Evolutionary conservation across 2,329 filamentous ascomycete species (phyloP).

Genomic region (Pseudocercospora macadamiae): DNA sequence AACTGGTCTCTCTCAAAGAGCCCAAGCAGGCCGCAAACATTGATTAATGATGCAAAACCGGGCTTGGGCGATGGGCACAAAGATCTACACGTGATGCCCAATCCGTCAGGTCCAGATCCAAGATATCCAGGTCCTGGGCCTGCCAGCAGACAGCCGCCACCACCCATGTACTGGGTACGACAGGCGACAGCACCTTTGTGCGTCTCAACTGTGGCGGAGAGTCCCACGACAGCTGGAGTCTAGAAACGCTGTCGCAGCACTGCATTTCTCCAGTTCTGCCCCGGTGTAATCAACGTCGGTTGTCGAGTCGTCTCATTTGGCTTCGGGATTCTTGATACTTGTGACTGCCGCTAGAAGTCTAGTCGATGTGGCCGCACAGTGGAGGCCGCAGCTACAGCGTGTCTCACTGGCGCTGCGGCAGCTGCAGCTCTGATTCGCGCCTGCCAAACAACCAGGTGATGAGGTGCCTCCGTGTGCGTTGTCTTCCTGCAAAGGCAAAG

Average conservation of each 20-base stretch:
- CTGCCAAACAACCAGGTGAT: constrained; percentile 1
- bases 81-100: constrained; percentile 2
- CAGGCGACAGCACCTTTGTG: constrained; percentile 1
- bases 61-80: not conserved
- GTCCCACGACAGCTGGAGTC: not conserved
- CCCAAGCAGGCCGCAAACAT: not conserved
- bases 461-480: not conserved
- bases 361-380: constrained; percentile 7
- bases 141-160: too few species aligned
- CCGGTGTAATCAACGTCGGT: not conserved
- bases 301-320: not conserved
- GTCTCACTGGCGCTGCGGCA: constrained; percentile 1
- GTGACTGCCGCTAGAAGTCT: constrained; percentile 7
- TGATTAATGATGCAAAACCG: not conserved
- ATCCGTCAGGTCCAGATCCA: not conserved
- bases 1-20: not conserved
- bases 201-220: not conserved
- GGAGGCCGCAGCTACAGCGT: constrained; percentile 2
- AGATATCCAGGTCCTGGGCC: constrained; percentile 1
- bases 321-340: constrained; percentile 3
- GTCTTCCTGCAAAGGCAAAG: too few species aligned
- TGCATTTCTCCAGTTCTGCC: not conserved
- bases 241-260: not conserved
- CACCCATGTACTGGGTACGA: constrained; percentile 1
- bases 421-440: not conserved